Evolutionary conservation across 306 rosid genomes (phyloP), one percentile per base, ranked within the genome.

Genomic region (Quercus glauca): DNA sequence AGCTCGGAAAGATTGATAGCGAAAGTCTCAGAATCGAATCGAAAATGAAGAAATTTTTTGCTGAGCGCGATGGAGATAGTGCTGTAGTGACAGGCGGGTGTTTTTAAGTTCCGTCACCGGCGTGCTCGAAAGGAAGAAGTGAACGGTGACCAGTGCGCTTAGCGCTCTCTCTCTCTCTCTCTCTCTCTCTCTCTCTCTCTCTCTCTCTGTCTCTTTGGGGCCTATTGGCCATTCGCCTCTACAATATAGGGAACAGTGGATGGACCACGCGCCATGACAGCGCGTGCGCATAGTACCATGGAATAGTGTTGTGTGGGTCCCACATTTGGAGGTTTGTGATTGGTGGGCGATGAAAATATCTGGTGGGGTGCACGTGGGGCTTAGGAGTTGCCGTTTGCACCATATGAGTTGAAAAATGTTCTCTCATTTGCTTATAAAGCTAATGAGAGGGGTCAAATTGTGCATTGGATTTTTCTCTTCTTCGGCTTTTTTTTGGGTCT

Each of bases 61-160:
- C 63, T 71, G 55, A 7, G 83, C 69, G 25, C 57, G 75, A 75
- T 11, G 86, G 84, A 68, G 73, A 80, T 25, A 45, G 21, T 26
- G 75, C 71, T 78, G 29, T 6, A 57, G 65, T 74, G 28, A 85
- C 82, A 20, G 86, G 80, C 77, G 76, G 90, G 87, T 61, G 89
- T 20, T 80, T 80, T 77, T 28, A 77, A 82, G 79, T 74, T 84
- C 86, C 81, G 82, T 89, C 91, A 89, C 97, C 92, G 93, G 92
- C 81, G 63, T 74, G 78, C 41, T 55, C 28, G 12, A 49, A 49
- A 75, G 60, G 76, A 41, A 41, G 78, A 53, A 75, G 80, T 37
- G 83, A 87, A 82, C 88, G 91, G 86, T 75, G 85, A 83, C 84
- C 83, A 88, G 80, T 86, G 87, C 82, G 87, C 65, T 71, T 82